phyloP scores from a whole-genome alignment of 345 rosid genomes.

The Reutealis trisperma region DNA sequence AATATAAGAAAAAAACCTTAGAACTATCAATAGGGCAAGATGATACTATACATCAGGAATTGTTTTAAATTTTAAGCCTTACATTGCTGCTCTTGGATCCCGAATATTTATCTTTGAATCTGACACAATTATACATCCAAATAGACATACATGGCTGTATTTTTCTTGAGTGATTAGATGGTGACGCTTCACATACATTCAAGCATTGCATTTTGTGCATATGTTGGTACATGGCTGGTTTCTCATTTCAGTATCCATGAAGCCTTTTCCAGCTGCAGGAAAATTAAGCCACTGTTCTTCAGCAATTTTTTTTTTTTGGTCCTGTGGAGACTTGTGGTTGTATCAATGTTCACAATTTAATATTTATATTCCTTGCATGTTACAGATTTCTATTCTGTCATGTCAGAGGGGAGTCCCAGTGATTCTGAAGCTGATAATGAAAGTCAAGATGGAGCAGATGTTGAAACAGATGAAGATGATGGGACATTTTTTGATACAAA shows the following conservation, averaged over 20 bases:
- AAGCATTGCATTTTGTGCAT: neutral
- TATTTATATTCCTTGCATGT: slow-evolving; percentile 19
- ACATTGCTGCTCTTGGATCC: neutral
- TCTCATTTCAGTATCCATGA: neutral
- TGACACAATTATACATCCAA: neutral
- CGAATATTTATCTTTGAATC: neutral
- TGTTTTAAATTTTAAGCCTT: neutral
- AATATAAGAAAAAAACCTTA: neutral
- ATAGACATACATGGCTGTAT: neutral
- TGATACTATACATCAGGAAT: neutral
- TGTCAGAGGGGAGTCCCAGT: slow-evolving; percentile 92
- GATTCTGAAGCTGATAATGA: slow-evolving; percentile 90
- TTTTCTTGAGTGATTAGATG: neutral
- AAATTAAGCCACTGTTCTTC: neutral
- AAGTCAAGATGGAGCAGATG: slow-evolving; percentile 88
- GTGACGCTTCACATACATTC: neutral
- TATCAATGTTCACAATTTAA: neutral
- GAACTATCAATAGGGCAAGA: neutral
- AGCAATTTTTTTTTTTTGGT: neutral
- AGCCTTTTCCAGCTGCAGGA: neutral
- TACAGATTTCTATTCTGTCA: slow-evolving; percentile 96
- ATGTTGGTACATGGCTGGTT: neutral
- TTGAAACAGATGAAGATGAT: slow-evolving; percentile 91
- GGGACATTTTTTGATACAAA: slow-evolving; percentile 76
- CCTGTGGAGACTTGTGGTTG: neutral